phyloP scores from a whole-genome alignment of 1,284 basidiomycete species.

The Serendipita sp. region DNA sequence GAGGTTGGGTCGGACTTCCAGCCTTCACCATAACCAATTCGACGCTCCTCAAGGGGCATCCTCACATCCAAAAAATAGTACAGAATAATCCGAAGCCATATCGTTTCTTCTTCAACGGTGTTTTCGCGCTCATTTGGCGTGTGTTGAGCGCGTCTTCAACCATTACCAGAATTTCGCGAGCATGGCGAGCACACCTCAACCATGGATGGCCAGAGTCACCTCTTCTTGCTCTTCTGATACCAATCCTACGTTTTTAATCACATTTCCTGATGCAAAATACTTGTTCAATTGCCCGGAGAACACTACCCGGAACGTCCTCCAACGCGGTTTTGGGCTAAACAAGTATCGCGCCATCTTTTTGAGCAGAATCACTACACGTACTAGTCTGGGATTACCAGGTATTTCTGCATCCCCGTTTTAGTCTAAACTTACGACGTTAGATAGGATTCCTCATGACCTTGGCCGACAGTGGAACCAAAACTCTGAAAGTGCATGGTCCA shows the following conservation, averaged over 20 bases:
- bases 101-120: background rate
- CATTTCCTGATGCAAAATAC: conserved; percentile 67
- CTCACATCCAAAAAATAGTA: background rate
- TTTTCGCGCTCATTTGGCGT: background rate
- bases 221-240: conserved; percentile 51
- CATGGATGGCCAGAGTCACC: conserved; percentile 24
- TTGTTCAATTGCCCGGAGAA: conserved; percentile 81
- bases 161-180: background rate
- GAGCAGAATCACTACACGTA: conserved; percentile 46
- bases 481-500: conserved; percentile 57
- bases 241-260: conserved; percentile 58
- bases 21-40: no score
- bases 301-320: conserved; percentile 55
- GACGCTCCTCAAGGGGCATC: background rate
- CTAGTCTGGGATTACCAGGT: conserved; percentile 60
- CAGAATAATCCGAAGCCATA: background rate
- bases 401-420: conserved; percentile 15
- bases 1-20: no score
- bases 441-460: conserved; percentile 70
- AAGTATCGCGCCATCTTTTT: conserved; percentile 61
- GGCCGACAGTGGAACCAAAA: conserved; percentile 51
- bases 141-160: background rate
- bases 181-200: conserved; percentile 15
- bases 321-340: conserved; percentile 49
- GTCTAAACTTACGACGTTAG: conserved; percentile 10